These are phyloP conservation scores for Ceratobasidium papillatum DNA, from an alignment of 1,284 basidiomycete species.

Conservation along the genomic window DNA sequence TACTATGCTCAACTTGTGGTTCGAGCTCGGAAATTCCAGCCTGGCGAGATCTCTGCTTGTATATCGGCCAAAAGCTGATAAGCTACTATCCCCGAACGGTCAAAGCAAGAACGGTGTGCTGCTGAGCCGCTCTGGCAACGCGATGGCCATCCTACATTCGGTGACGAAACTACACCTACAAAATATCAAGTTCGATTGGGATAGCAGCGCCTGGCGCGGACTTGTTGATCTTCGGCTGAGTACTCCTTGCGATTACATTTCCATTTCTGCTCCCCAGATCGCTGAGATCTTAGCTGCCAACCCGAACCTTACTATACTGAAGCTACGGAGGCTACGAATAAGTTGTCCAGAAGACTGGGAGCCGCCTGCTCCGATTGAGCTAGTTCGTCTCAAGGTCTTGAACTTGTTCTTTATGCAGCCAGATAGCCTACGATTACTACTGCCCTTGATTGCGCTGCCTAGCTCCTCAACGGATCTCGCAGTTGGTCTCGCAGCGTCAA, in stretches of 20 bases:
- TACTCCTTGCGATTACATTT: background rate
- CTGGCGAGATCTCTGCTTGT: background rate
- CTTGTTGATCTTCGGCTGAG: constrained; percentile 17
- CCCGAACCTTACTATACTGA: background rate
- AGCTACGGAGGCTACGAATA: constrained; percentile 2
- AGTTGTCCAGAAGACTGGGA: constrained; percentile 9
- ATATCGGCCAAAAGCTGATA: constrained; percentile 8
- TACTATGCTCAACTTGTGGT: constrained; percentile 15
- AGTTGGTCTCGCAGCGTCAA: background rate
- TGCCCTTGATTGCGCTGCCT: constrained; percentile 9
- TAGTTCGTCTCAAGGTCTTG: background rate
- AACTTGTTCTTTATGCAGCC: constrained; percentile 9
- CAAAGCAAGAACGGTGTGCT: constrained; percentile 4
- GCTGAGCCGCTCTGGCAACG: background rate
- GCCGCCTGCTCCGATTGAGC: background rate
- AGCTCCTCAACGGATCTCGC: background rate
- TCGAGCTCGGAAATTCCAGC: background rate
- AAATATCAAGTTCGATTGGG: constrained; percentile 17
- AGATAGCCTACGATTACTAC: constrained; percentile 1
- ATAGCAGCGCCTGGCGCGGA: background rate
- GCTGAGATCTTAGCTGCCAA: constrained; percentile 4
- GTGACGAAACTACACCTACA: constrained; percentile 1
- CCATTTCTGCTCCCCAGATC: background rate
- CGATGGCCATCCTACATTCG: background rate
- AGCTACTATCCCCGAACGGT: constrained; percentile 1